Conservation (phyloP, 805 yeast species). For the Spencermartinsiella europaea region DNA sequence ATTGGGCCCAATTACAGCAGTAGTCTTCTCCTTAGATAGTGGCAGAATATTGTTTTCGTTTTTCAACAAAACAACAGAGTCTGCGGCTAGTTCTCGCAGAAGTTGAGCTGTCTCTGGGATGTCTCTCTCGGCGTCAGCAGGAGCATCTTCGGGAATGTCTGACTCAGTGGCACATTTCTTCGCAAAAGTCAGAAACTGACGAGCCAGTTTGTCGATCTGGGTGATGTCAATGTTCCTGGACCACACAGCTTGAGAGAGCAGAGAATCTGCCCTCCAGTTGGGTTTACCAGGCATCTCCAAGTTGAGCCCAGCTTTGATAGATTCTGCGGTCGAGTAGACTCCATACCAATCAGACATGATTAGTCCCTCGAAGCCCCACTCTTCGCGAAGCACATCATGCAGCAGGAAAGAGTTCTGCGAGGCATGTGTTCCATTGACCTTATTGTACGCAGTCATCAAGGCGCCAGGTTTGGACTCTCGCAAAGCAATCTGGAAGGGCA, state of each 20-base stretch:
- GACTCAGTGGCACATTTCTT: conserved; percentile 40
- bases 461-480: conserved; percentile 47
- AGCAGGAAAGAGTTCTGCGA: conserved; percentile 44
- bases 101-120: conserved; percentile 42
- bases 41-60: conserved; percentile 47
- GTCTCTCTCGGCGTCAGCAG: conserved; percentile 37
- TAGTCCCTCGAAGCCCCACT: conserved; percentile 52
- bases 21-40: conserved; percentile 36
- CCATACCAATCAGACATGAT: conserved; percentile 62
- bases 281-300: conserved; percentile 66
- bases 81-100: conserved; percentile 42
- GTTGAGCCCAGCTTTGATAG: conserved; percentile 52
- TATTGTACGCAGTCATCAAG: conserved; percentile 60
- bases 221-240: conserved; percentile 38
- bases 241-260: conserved; percentile 37
- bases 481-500: conserved; percentile 59
- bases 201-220: conserved; percentile 43
- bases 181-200: conserved; percentile 43
- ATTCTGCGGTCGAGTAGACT: conserved; percentile 41
- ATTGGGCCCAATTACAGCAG: conserved; percentile 56
- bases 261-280: conserved; percentile 38
- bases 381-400: conserved; percentile 43
- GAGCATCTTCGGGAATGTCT: conserved; percentile 39
- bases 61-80: conserved; percentile 51
- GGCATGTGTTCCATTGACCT: conserved; percentile 55